Evolutionary conservation across 2,329 filamentous ascomycete genomes (phyloP).

Genomic region (Diaporthe helianthi): DNA sequence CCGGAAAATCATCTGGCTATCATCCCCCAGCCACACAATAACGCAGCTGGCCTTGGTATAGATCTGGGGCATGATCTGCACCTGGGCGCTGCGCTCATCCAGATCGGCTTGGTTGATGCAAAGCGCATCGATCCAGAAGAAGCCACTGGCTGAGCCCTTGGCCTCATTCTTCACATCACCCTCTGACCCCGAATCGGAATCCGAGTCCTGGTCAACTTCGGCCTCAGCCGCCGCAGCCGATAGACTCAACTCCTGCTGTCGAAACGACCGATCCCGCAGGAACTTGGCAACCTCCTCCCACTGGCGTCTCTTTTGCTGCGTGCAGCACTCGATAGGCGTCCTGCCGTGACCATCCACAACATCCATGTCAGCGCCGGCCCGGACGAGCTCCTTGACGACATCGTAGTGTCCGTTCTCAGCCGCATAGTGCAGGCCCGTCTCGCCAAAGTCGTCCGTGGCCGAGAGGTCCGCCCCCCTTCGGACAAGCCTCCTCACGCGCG

Average conservation of each 20-base stretch:
- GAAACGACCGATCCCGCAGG: background rate
- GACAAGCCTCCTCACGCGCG: background rate
- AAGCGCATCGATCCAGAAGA: conserved; percentile 23
- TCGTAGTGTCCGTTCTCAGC: conserved; percentile 20
- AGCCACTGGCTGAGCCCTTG: background rate
- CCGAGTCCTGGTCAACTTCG: background rate
- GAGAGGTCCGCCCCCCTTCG: conserved; percentile 1
- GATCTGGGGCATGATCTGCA: conserved; percentile 26
- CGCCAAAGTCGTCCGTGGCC: conserved; percentile 10
- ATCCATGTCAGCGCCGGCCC: conserved; percentile 2
- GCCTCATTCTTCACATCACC: background rate
- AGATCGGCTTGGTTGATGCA: conserved; percentile 27
- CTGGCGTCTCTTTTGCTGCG: background rate
- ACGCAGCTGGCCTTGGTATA: conserved; percentile 17
- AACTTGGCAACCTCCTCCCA: conserved; percentile 16
- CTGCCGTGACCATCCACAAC: background rate
- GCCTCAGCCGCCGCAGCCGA: background rate
- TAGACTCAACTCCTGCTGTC: conserved; percentile 1
- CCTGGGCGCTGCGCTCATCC: conserved; percentile 26
- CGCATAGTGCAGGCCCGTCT: conserved; percentile 12
- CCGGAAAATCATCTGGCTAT: conserved; percentile 15
- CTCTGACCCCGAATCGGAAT: background rate
- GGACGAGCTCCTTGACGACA: conserved; percentile 16
- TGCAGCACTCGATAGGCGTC: conserved; percentile 15
- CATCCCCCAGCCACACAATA: conserved; percentile 27